Percentiles rank a stretch among this genome's conserved stretches.
Evolutionary conservation across 2,329 filamentous ascomycete species (phyloP).

Genomic region (Fusarium incarnatum): DNA sequence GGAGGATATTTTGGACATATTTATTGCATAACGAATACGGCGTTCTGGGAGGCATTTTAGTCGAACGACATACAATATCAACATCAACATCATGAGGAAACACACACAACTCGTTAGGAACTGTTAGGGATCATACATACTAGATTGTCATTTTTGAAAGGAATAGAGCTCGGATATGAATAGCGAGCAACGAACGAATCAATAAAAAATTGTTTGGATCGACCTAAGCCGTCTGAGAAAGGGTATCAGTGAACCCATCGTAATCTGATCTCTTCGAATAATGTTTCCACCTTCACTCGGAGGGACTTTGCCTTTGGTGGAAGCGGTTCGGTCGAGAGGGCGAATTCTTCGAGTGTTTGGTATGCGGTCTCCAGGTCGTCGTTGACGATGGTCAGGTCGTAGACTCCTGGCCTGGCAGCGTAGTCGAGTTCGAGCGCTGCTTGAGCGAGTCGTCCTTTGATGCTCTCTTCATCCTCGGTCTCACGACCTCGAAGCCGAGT

Average conservation of each 20-base stretch:
- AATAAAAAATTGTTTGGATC: background rate
- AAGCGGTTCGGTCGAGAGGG: background rate
- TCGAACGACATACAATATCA: background rate
- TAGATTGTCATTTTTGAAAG: slow-evolving; percentile 10
- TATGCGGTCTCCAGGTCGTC: background rate
- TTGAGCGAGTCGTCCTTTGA: background rate
- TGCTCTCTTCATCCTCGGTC: background rate
- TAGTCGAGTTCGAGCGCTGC: background rate
- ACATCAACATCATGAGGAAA: slow-evolving; percentile 5
- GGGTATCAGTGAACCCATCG: background rate
- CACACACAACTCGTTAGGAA: background rate
- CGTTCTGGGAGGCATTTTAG: slow-evolving; percentile 6
- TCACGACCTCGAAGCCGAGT: fast-evolving
- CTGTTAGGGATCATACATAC: slow-evolving; percentile 1
- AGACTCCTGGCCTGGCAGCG: background rate
- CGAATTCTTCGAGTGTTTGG: background rate
- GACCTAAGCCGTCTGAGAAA: background rate
- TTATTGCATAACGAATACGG: background rate
- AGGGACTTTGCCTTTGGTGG: background rate
- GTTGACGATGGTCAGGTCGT: background rate
- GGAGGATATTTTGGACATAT: background rate
- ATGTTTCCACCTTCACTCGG: background rate
- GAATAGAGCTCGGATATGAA: slow-evolving; percentile 1
- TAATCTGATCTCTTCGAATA: background rate
- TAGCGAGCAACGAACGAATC: background rate